phyloP scores from a whole-genome alignment of 2,329 filamentous ascomycete species.

The Graphilbum sp. region DNA sequence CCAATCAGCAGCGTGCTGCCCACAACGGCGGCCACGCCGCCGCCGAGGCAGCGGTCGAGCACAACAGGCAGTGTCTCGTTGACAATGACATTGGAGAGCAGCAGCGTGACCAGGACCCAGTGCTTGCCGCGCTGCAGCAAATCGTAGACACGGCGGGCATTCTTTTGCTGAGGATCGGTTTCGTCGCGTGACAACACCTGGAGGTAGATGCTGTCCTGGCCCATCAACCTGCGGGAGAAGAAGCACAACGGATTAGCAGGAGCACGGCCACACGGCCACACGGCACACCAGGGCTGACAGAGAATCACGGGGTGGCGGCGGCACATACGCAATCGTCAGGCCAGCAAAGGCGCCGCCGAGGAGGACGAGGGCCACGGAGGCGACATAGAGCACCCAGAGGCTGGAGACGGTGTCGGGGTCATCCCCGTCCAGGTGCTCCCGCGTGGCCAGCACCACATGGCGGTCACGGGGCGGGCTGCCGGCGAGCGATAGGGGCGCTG shows the following conservation, averaged over 20 bases:
- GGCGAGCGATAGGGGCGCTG: conserved; percentile 23
- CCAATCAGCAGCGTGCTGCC: conserved; percentile 89
- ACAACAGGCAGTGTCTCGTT: conserved; percentile 95
- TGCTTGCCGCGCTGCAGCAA: conserved; percentile 83
- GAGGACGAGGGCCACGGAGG: conserved; percentile 68
- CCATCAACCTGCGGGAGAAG: conserved; percentile 33
- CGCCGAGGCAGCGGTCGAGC: conserved; percentile 81
- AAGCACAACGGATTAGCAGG: too few species aligned
- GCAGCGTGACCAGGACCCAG: conserved; percentile 89
- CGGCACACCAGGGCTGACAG: too few species aligned
- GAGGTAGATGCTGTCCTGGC: conserved; percentile 86
- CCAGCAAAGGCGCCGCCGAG: conserved; percentile 88
- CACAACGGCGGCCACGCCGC: conserved; percentile 84
- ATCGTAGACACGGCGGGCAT: conserved; percentile 65
- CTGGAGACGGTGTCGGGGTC: conserved; percentile 40
- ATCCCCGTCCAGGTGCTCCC: conserved; percentile 21
- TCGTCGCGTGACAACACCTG: conserved; percentile 83
- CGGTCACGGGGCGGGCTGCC: conserved; percentile 6
- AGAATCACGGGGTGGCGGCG: neutral
- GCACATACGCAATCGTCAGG: conserved; percentile 64
- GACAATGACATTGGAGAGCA: conserved; percentile 92
- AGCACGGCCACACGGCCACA: too few species aligned
- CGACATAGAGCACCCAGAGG: conserved; percentile 65
- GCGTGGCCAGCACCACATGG: neutral
- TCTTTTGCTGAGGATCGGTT: conserved; percentile 69